Evolutionary conservation across 1,284 basidiomycete genomes (phyloP), one percentile per base, ranked within the genome.

Genomic region (Rhodotorula sp.): DNA sequence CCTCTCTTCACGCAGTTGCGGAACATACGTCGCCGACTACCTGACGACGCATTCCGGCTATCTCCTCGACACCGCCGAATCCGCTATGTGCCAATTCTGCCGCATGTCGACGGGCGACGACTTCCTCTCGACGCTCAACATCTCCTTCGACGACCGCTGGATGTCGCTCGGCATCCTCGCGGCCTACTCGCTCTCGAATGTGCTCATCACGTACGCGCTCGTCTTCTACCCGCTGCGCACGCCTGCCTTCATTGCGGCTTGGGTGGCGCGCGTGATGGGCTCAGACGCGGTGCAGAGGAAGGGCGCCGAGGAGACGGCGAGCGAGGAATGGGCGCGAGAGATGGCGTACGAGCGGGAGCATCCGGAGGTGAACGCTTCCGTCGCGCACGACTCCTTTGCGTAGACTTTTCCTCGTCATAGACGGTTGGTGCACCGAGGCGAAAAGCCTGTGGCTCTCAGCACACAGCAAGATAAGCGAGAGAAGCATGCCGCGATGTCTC

Each of bases 1-100:
- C 34, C 34, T 27, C 23, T 25, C 23, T 17, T 4, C 8, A 13
- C 21, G 14, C 53, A 54, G 53, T 16, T 76, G 74, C 60, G 72
- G 44, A 13, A 42, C n/a, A 2, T 76, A 76, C 64, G n/a, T 55
- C 14, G 48, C 46, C n/a, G 66, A 64, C 16, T 76, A 78, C 49
- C 71, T 78, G n/a, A 13, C 50, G 9, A 82, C 81, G 5, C 85
- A 86, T 75, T 88, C 88, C 2, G 94, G 92, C 0, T 96, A 97
- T 82, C 82, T 97, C 55, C 85, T 90, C 75, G 90, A 95, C 81
- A 85, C 87, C 0, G 82, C 84, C 61, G 89, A 85, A 14, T 89
- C 87, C 0, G 65, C 80, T 4, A 77, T 78, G 8, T 94, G 92
- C 80, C 84, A 84, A n/a, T 93, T 92, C 79, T 93, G 91, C 78